Evolutionary conservation across 495 filamentous ascomycete genomes (phyloP), one percentile per base, ranked within the genome.

Genomic region (Penicillium cataractarum): DNA sequence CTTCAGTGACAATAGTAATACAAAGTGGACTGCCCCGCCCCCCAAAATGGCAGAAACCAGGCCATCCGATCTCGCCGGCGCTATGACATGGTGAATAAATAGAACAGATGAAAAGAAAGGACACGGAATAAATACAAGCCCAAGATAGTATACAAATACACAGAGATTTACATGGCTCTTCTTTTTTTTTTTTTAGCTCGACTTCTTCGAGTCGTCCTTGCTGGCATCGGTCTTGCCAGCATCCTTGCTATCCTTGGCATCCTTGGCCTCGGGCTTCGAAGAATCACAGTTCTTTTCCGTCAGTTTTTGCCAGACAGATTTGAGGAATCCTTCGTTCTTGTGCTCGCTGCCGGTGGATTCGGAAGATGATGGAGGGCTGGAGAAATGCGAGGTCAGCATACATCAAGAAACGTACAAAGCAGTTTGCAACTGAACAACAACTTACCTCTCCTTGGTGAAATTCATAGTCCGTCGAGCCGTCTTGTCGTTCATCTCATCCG

Each of bases 391-490:
- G 7, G 50, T 71, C 27, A 71, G 65, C 33, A 55, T 64, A 37
- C n/a, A n/a, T n/a, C n/a, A n/a, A n/a, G n/a, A n/a, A n/a, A n/a
- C n/a, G n/a, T n/a, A n/a, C n/a, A n/a, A n/a, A n/a, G n/a, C n/a
- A n/a, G n/a, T n/a, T n/a, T n/a, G n/a, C n/a, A n/a, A n/a, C n/a
- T 51, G 15, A 58, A 56, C n/a, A 64, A 13, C 37, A 6, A 51
- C 75, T 68, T 81, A 86, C 80, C 75, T 80, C 22, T 75, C 74
- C 64, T 80, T 79, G 58, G 71, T 79, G 53, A 90, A 76, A 61
- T 87, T 92, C 93, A 98, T 98, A 44, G 95, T 86, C 46, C 96
- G 84, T 73, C 89, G 92, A n/a, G 95, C 95, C 19, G 85, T 91
- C 76, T 92, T 90, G 72, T 99, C 95, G 13, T 84, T 86, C 82